Conservation (phyloP, 2,329 filamentous ascomycete genomes). For the Coniochaeta prunicola region DNA sequence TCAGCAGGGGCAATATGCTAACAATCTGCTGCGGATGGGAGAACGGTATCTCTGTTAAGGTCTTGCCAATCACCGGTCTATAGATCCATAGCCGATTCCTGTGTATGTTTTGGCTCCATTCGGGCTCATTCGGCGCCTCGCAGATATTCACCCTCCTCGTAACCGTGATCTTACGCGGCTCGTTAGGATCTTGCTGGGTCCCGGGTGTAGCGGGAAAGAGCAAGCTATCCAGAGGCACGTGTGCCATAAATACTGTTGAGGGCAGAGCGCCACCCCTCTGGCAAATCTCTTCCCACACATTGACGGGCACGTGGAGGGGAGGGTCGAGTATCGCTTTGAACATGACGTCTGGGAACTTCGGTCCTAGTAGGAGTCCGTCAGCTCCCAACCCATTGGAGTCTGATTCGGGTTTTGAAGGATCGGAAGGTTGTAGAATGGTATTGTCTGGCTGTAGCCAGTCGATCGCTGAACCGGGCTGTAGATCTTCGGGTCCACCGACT, state of each 20-base stretch:
- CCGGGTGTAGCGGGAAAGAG: slow-evolving; percentile 47
- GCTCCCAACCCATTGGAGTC: slow-evolving; percentile 9
- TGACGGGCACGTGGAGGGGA: slow-evolving; percentile 61
- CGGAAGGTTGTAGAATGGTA: slow-evolving; percentile 41
- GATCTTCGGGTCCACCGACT: slow-evolving; percentile 35
- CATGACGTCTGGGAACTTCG: slow-evolving; percentile 60
- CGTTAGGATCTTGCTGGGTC: slow-evolving; percentile 46
- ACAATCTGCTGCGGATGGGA: slow-evolving; percentile 71
- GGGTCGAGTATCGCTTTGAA: slow-evolving; percentile 72
- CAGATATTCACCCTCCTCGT: slow-evolving; percentile 38
- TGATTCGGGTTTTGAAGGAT: slow-evolving; percentile 8
- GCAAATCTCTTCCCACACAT: slow-evolving; percentile 56
- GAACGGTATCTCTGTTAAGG: slow-evolving; percentile 63
- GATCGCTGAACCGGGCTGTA: slow-evolving; percentile 35
- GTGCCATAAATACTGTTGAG: slow-evolving; percentile 23
- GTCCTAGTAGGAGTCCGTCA: slow-evolving; percentile 28
- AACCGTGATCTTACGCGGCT: slow-evolving; percentile 47
- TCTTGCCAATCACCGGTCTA: slow-evolving; percentile 64
- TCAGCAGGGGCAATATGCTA: slow-evolving; percentile 62
- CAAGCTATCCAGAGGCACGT: slow-evolving; percentile 48
- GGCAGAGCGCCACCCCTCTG: slow-evolving; percentile 46
- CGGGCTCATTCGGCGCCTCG: slow-evolving; percentile 13
- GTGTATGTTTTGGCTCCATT: slow-evolving; percentile 30
- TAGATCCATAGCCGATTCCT: slow-evolving; percentile 60
- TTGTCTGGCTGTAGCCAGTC: slow-evolving; percentile 70